These are phyloP conservation scores for Arabis alpina DNA, from an alignment of 345 rosid species.

Conservation along the genomic window DNA sequence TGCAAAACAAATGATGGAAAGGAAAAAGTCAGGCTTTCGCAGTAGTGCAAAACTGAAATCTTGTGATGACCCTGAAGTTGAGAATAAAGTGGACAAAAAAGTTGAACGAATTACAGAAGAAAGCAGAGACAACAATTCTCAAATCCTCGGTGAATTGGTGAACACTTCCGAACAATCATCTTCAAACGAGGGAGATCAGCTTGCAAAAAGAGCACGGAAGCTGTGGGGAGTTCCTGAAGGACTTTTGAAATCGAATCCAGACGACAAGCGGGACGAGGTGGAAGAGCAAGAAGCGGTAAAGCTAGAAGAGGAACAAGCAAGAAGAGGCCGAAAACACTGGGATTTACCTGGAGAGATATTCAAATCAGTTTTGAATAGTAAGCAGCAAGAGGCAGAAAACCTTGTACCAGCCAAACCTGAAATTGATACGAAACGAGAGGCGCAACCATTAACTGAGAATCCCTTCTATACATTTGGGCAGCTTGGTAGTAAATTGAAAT, in stretches of 20 bases:
- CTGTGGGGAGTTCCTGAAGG: slow-evolving; percentile 41
- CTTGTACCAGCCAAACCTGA: slow-evolving; percentile 46
- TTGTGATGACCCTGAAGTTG: slow-evolving; percentile 41
- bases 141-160: slow-evolving; percentile 20
- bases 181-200: slow-evolving; percentile 42
- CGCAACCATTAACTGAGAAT: slow-evolving; percentile 38
- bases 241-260: slow-evolving; percentile 36
- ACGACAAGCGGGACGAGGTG: slow-evolving; percentile 44
- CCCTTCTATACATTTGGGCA: slow-evolving; percentile 47
- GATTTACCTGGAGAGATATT: slow-evolving; percentile 42
- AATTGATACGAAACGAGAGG: slow-evolving; percentile 40
- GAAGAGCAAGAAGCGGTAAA: slow-evolving; percentile 43
- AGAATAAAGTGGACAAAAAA: slow-evolving; percentile 43
- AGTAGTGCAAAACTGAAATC: slow-evolving; percentile 47
- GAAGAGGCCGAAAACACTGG: slow-evolving; percentile 46
- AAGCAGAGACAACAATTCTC: slow-evolving; percentile 42
- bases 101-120: slow-evolving; percentile 44
- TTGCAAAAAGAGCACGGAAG: slow-evolving; percentile 38
- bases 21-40: slow-evolving; percentile 60
- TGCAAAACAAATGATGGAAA: slow-evolving; percentile 80
- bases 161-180: slow-evolving; percentile 36
- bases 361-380: slow-evolving; percentile 38
- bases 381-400: slow-evolving; percentile 42
- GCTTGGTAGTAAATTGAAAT: slow-evolving; percentile 37
- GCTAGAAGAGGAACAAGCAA: slow-evolving; percentile 46